phyloP scores from a whole-genome alignment of 179 eudicot species.

The Silene coronaria region DNA sequence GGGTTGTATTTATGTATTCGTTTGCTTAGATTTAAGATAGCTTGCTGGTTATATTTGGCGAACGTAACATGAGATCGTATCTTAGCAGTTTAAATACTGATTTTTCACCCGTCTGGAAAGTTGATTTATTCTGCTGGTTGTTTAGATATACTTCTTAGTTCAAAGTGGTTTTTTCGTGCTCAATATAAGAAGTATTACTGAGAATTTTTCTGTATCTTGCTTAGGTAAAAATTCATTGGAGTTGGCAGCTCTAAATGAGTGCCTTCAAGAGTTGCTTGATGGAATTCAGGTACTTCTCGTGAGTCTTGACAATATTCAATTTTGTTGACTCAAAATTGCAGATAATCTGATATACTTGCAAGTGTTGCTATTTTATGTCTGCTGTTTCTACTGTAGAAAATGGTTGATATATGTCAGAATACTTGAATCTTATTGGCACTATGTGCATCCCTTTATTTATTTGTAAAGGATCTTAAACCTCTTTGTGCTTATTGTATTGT shows the following conservation, averaged over 20 bases:
- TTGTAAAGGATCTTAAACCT: too few relatives aligned
- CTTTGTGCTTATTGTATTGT: too few relatives aligned
- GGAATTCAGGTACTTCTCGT: conserved; percentile 80
- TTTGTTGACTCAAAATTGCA: too few relatives aligned
- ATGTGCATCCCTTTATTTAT: too few relatives aligned
- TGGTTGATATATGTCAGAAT: too few relatives aligned
- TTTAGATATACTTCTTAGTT: not conserved
- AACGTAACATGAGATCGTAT: not conserved
- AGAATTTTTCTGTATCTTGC: conserved; percentile 1
- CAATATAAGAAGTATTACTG: not conserved
- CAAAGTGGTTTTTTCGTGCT: not conserved
- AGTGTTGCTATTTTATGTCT: not conserved
- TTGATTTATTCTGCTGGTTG: not conserved
- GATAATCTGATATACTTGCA: not conserved
- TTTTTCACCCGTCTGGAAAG: not conserved
- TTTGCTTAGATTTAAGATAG: not conserved
- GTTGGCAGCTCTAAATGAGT: conserved; percentile 71
- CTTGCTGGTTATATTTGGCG: not conserved
- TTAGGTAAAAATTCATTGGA: conserved; percentile 62
- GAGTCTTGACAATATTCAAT: not conserved
- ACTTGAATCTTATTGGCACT: too few relatives aligned
- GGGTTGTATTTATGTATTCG: not conserved
- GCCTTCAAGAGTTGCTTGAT: conserved; percentile 85
- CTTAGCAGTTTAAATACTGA: not conserved
- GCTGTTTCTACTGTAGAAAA: too few relatives aligned